Evolutionary conservation across 75 land plant species (phyloP), one percentile per base, ranked within the genome.

Genomic region (Cupressus sempervirens): DNA sequence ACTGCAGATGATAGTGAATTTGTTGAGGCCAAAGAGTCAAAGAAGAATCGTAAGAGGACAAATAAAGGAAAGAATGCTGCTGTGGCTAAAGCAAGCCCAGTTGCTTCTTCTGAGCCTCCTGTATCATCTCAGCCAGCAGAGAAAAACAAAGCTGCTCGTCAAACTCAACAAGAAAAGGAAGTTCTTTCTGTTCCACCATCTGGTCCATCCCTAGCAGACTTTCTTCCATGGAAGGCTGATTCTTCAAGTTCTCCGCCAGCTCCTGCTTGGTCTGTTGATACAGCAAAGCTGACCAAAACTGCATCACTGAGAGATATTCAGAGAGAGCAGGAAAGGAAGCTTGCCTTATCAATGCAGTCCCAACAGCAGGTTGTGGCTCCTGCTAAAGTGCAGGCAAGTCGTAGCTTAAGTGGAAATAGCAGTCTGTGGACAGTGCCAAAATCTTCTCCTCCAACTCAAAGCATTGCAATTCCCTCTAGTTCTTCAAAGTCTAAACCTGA

Each of bases 171-270:
- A 75, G 95, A 88, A 34, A 93, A 93, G 80, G 99, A 96, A 86
- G 40, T 87, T 11, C 76, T 96, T 35, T 91, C 99, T 82, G 90
- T 92, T 82, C 92, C 93, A 0, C 96, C 97, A 30, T 86, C 93
- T 41, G 97, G 99, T 18, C 99, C 97, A 13, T 98, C 99, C 41
- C 86, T 98, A 35, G 97, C 91, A 4, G 99, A 98, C 87, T 96
- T 94, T 84, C 89, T 95, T 56, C 86, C 86, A 62, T 88, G 94
- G 91, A 94, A 92, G 84, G 94, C 92, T 77, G 97, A 94, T 81
- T 23, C 89, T 3, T 70, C 88, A 12, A 88, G 81, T 40, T 30
- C 92, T 86, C 75, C 86, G 16, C 86, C 93, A 65, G 84, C 85
- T 45, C 92, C 97, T 29, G 99, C 96, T 15, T 98, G 99, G 99